A percentile compares a stretch with the other conserved stretches of the same genome.
Evolutionary conservation across 169 alveolate genomes (phyloP).

Genomic region (Plasmodium yoelii): DNA sequence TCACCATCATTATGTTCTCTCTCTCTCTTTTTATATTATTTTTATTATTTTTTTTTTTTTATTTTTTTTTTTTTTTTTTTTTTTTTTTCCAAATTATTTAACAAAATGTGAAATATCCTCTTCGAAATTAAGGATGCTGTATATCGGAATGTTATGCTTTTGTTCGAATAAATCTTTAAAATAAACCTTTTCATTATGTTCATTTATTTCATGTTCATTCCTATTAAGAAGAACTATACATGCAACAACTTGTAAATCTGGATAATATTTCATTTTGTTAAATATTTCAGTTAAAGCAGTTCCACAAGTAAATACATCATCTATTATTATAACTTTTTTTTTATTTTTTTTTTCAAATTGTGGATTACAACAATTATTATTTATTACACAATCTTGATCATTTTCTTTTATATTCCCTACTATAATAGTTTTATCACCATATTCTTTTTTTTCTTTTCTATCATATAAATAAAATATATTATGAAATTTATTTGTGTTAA

Average conservation of each 20-base stretch:
- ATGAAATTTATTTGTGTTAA: constrained; percentile 30
- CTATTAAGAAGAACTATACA: constrained; percentile 36
- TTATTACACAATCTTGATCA: not conserved
- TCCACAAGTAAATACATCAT: constrained; percentile 65
- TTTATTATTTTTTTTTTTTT: too few relatives aligned
- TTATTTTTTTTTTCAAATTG: not conserved
- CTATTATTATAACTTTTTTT: constrained; percentile 47
- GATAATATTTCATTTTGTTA: constrained; percentile 19
- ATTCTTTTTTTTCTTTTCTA: constrained; percentile 67
- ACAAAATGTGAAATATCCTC: constrained; percentile 31
- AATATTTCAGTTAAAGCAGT: constrained; percentile 52
- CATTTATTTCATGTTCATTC: constrained; percentile 49
- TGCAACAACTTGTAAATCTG: constrained; percentile 18
- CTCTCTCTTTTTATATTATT: too few relatives aligned
- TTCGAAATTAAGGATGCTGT: constrained; percentile 21
- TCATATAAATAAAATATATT: constrained; percentile 62
- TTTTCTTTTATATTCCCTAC: constrained; percentile 22
- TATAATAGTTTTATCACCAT: constrained; percentile 35
- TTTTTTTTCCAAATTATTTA: not conserved
- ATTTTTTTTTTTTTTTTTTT: not conserved
- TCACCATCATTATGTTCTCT: not conserved
- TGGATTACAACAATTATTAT: not conserved
- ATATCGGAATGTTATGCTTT: constrained; percentile 16
- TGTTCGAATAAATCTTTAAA: constrained; percentile 46
- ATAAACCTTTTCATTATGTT: constrained; percentile 33